Evolutionary conservation across 2,329 filamentous ascomycete genomes (phyloP), one percentile per base, ranked within the genome.

Genomic region (Emmonsiellopsis sp.): DNA sequence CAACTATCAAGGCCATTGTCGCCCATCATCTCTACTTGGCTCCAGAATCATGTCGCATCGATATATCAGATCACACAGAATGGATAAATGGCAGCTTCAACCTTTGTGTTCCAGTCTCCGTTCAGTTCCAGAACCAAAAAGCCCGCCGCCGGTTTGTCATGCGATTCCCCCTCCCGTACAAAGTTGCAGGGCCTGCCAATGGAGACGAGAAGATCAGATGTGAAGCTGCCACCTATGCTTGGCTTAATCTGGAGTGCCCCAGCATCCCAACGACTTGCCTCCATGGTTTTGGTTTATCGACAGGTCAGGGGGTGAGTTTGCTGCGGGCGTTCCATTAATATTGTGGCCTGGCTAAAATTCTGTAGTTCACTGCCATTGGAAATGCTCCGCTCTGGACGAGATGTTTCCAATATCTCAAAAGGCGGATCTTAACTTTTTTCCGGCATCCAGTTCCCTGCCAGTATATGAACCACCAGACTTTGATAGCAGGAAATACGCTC

Each of bases 141-240:
- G 11, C 26, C 15, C 20, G 7, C 11, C n/a, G 41, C 30, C 54
- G 55, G 8, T 47, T 62, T 2, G 30, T 62, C 11, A 54, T 65
- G 34, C 58, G 57, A 4, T 56, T 65, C 42, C 61, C 61, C 5
- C 54, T 66, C 2, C 63, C 61, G 7, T 63, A 65, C 45, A 55
- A 56, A 7, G 47, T 63, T 5, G 64, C 60, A 2, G 62, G 54
- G 20, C 59, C 63, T 13, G 62, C 62, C 9, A 67, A 65, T 51
- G 53, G 50, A 9, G 63, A 65, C 55, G 63, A 66, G 54, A 67
- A 66, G 50, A 45, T 65, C 35, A 50, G 51, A 30, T 66, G 59
- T 55, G 63, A 67, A 49, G 64, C 57, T 11, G 61, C 53, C 6
- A 62, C 63, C 13, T 67, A 65, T 55, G 57, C 57, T 35, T 67